A percentile compares a stretch with the other conserved stretches of the same genome.
Evolutionary conservation across 768 basidiomycete species (phyloP).

Genomic region (Termitomyces sp.): DNA sequence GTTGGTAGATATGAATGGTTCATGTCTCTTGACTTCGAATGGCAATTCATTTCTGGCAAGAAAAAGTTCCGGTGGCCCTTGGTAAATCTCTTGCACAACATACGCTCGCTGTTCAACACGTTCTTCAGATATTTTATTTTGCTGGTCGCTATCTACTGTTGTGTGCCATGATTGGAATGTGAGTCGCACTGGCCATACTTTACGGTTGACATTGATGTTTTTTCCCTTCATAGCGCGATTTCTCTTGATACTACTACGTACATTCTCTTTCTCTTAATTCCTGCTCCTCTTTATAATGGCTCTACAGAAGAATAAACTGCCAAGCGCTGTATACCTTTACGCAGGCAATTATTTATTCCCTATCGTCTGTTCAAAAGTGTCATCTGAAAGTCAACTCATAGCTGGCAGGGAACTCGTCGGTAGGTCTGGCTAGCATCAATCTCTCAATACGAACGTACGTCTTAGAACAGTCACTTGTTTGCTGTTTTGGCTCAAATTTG

Average conservation of each 20-base stretch:
- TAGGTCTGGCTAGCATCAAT: constrained; percentile 61
- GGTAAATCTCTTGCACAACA: constrained; percentile 34
- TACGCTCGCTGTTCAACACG: background rate
- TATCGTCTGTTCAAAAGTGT: constrained; percentile 6
- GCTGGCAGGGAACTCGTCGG: constrained; percentile 41
- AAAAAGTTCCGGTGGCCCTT: constrained; percentile 67
- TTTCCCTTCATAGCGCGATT: constrained; percentile 37
- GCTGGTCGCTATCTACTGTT: constrained; percentile 63
- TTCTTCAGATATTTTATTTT: constrained; percentile 60
- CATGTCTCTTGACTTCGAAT: constrained; percentile 62
- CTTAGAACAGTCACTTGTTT: background rate
- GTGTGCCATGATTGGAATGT: constrained; percentile 71
- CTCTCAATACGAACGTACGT: constrained; percentile 58
- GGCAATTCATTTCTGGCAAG: constrained; percentile 54
- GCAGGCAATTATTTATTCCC: constrained; percentile 33
- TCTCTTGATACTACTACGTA: constrained; percentile 50
- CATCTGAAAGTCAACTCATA: constrained; percentile 1
- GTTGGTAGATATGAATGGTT: constrained; percentile 59
- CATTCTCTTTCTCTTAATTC: constrained; percentile 8
- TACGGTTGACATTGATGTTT: background rate
- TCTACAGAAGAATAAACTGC: constrained; percentile 54
- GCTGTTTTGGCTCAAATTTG: constrained; percentile 2
- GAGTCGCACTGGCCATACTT: constrained; percentile 23
- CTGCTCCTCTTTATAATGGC: background rate
- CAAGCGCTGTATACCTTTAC: constrained; percentile 66